These are phyloP conservation scores for Ophiostoma angusticollis DNA, from an alignment of 2,329 filamentous ascomycete species.

Conservation along the genomic window DNA sequence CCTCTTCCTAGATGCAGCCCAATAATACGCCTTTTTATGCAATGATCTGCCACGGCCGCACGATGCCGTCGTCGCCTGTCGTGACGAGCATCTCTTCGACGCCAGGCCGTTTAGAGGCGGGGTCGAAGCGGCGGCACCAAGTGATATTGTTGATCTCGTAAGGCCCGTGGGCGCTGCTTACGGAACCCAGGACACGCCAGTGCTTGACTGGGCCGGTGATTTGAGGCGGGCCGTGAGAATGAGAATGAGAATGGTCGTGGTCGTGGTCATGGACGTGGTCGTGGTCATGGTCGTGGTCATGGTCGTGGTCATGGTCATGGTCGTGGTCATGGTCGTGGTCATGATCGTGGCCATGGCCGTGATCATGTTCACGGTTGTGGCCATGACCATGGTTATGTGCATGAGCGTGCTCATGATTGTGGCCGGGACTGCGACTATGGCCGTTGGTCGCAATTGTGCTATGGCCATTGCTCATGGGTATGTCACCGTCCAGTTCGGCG, in stretches of 20 bases:
- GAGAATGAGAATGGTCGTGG: background rate
- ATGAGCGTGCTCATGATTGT: slow-evolving; percentile 7
- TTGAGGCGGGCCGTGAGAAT: background rate
- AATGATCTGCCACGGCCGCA: slow-evolving; percentile 59
- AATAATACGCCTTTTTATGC: too few species aligned
- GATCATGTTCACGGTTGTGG: slow-evolving; percentile 8
- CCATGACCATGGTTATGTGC: slow-evolving; percentile 15
- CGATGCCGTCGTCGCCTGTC: slow-evolving; percentile 82
- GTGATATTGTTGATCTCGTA: slow-evolving; percentile 89
- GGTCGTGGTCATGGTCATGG: background rate
- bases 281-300: slow-evolving; percentile 19
- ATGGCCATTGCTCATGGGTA: slow-evolving; percentile 6
- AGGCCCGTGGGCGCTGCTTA: slow-evolving; percentile 69
- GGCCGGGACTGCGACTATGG: slow-evolving; percentile 3
- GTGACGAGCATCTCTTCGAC: slow-evolving; percentile 77
- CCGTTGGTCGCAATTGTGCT: background rate
- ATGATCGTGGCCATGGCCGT: slow-evolving; percentile 21
- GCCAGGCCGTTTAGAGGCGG: slow-evolving; percentile 38
- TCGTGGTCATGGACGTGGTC: background rate
- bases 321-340: slow-evolving; percentile 13
- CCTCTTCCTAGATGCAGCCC: too few species aligned
- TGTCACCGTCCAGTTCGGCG: slow-evolving; percentile 10
- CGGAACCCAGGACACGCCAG: slow-evolving; percentile 60
- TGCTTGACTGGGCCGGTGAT: slow-evolving; percentile 18
- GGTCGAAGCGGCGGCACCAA: slow-evolving; percentile 73